Conservation (phyloP, 768 basidiomycete genomes). For the Suillus brevipes region DNA sequence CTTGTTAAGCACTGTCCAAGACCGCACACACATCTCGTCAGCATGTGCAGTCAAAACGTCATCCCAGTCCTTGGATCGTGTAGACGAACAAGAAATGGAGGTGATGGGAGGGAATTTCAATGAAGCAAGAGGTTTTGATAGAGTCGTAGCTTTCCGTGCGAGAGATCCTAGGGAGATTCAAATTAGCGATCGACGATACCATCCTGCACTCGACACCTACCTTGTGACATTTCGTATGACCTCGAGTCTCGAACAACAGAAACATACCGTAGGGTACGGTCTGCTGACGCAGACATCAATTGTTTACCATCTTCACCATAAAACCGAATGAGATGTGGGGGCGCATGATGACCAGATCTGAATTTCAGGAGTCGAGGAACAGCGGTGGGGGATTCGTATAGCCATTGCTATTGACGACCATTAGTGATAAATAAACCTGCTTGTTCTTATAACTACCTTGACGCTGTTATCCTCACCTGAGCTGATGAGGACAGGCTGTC, state of each 20-base stretch:
- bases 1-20: slow-evolving; percentile 88
- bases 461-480: slow-evolving; percentile 94
- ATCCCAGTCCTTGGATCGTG: slow-evolving; percentile 94
- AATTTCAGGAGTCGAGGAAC: slow-evolving; percentile 88
- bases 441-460: slow-evolving; percentile 56
- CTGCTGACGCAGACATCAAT: slow-evolving; percentile 83
- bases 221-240: slow-evolving; percentile 94
- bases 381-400: slow-evolving; percentile 88
- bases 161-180: slow-evolving; percentile 65
- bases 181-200: slow-evolving; percentile 7
- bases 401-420: slow-evolving; percentile 77
- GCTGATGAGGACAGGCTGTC: slow-evolving; percentile 87
- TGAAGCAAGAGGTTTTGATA: slow-evolving; percentile 76
- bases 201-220: slow-evolving; percentile 35
- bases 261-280: slow-evolving; percentile 86
- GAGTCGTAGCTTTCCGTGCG: slow-evolving; percentile 71
- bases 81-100: slow-evolving; percentile 73
- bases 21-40: slow-evolving; percentile 79
- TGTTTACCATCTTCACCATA: slow-evolving; percentile 98
- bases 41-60: slow-evolving; percentile 90
- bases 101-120: slow-evolving; percentile 85
- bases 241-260: slow-evolving; percentile 94
- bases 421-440: not conserved
- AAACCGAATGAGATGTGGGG: slow-evolving; percentile 90
- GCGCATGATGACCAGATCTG: slow-evolving; percentile 88